These are phyloP conservation scores for Stephanodiscus triporus DNA, from an alignment of 108 stramenopile genomes.

Conservation along the genomic window DNA sequence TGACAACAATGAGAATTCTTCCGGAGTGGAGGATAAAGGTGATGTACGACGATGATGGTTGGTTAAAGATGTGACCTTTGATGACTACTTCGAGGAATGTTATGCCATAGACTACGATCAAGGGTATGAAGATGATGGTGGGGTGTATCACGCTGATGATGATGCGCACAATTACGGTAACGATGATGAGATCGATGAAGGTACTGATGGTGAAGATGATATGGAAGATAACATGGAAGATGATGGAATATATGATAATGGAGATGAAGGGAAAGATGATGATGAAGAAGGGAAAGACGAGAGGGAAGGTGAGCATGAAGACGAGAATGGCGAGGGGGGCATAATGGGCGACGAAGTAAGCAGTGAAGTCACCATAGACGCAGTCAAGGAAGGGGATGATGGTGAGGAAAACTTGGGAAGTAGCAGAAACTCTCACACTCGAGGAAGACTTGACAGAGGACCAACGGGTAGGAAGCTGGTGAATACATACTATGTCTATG, in stretches of 20 bases:
- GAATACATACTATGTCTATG: background rate
- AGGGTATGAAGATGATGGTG: slow-evolving; percentile 7
- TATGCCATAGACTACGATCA: background rate
- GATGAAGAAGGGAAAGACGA: background rate
- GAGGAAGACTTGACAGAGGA: background rate
- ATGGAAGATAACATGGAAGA: background rate
- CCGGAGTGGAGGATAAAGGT: background rate
- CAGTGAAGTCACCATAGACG: too few relatives aligned
- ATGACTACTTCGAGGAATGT: slow-evolving; percentile 6
- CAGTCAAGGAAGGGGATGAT: too few relatives aligned
- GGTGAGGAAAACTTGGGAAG: too few relatives aligned
- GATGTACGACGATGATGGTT: slow-evolving; percentile 6
- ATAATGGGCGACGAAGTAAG: too few relatives aligned
- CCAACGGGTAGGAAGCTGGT: background rate
- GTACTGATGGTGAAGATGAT: background rate
- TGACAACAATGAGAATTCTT: background rate
- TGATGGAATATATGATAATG: background rate
- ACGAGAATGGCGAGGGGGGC: too few relatives aligned
- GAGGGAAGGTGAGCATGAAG: background rate
- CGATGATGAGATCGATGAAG: too few relatives aligned
- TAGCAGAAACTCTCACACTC: background rate
- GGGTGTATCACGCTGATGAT: background rate
- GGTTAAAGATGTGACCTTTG: background rate
- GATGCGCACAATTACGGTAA: too few relatives aligned
- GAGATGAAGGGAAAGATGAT: background rate